Base-by-base conservation (phyloP, 176 grass and related monocot genomes). In the Hsuehochloa calcarea region DNA sequence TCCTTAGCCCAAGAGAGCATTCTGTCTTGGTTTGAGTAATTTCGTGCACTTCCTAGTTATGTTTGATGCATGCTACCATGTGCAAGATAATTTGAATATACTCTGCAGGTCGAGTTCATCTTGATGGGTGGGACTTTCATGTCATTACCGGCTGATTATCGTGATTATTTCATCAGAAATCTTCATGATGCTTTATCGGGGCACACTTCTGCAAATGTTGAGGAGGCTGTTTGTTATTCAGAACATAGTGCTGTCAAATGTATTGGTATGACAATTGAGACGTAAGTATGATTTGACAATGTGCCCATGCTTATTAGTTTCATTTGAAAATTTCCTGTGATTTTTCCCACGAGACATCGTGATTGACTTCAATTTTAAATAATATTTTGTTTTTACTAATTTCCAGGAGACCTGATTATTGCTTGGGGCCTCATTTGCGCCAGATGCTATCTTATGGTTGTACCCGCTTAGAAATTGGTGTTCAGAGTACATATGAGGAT, bases 231-330 rank as follows among this genome's bases (percentile, higher is more conserved):
- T 86, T 91, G 81, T 77, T 99, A 99, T 87, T 99, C 96, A 1
- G 96, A 99, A 87, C 96, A 99, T 82, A 91, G 93, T 82, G 25
- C 90, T 72, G 89, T 90, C 54, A 99, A 94, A 90, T 99, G 96
- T 87, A 99, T 99, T 74, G 96, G 96, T 70, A 99, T 99, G 96
- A 99, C 93, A 15, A 99, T 96, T 84, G 96, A 99, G 86, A 94
- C 93, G 93, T 96, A 90, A 84, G 91, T 89, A 61, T 25, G 41
- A 38, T 54, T 84, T 37, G 37, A 75, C 19, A 64, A 70, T 45
- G 2, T 60, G 6, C 12, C 8, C 8, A 20, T 51, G 5, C 49
- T 74, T 89, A 50, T 68, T 68, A n/a, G 8, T 61, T 87, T 49
- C 35, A 70, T 68, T 73, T 50, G 19, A 51, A 73, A 72, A 72